Percentiles rank a stretch among this genome's conserved stretches.
Evolutionary conservation across 2,329 filamentous ascomycete species (phyloP).

Genomic region (Fonsecaea pedrosoi): DNA sequence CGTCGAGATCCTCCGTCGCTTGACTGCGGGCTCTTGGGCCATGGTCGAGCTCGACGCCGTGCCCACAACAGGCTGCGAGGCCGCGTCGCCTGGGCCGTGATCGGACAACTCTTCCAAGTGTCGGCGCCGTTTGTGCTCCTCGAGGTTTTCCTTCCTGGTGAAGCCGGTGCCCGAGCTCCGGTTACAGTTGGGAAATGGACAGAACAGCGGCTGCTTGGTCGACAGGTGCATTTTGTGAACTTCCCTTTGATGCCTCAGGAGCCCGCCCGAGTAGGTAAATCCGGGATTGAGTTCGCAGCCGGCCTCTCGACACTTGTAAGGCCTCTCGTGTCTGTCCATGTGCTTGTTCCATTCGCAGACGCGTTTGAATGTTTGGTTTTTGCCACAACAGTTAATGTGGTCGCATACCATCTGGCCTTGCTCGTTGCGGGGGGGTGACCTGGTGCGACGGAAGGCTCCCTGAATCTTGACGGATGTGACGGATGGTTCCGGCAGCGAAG

Average conservation of each 20-base stretch:
- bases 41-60: not conserved
- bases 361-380: conserved; percentile 71
- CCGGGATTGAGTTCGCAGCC: conserved; percentile 90
- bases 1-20: conserved; percentile 25
- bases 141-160: conserved; percentile 89
- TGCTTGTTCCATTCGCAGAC: conserved; percentile 98
- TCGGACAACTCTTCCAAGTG: conserved; percentile 55
- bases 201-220: conserved; percentile 79
- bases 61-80: conserved; percentile 4
- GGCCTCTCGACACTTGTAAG: conserved; percentile 82
- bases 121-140: conserved; percentile 90
- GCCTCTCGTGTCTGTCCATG: conserved; percentile 96
- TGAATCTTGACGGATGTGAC: conserved; percentile 9
- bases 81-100: conserved; percentile 3
- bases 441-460: conserved; percentile 25
- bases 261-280: conserved; percentile 92
- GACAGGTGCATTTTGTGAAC: conserved; percentile 91
- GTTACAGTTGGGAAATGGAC: conserved; percentile 86
- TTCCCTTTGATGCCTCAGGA: conserved; percentile 88
- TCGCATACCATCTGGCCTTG: conserved; percentile 81
- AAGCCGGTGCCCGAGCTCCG: conserved; percentile 87
- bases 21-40: conserved; percentile 16
- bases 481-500: conserved; percentile 11
- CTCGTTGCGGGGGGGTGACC: conserved; percentile 63
- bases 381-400: conserved; percentile 70